Conservation (phyloP, 345 rosid genomes). For the Lumnitzera racemosa region DNA sequence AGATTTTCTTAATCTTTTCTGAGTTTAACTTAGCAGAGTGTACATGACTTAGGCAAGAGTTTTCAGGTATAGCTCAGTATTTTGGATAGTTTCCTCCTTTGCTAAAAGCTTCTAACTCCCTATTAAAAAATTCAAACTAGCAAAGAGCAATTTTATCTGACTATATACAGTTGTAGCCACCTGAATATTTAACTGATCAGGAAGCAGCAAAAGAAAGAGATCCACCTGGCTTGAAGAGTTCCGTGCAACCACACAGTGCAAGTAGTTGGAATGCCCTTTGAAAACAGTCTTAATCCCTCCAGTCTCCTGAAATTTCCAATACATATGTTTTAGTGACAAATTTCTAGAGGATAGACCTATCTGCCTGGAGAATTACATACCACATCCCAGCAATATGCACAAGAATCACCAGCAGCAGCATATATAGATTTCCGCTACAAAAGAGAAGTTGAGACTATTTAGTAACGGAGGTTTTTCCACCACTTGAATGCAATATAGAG, state of each 20-base stretch:
- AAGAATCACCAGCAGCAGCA: slow-evolving; percentile 91
- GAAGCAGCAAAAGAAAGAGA: slow-evolving; percentile 2
- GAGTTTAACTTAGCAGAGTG: too few relatives aligned
- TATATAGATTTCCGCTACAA: slow-evolving; percentile 63
- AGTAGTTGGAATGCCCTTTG: slow-evolving; percentile 83
- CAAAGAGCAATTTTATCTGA: background rate
- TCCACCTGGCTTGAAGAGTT: slow-evolving; percentile 64
- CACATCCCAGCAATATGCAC: slow-evolving; percentile 97
- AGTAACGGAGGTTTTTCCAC: background rate
- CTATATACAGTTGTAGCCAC: background rate
- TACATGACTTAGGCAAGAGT: too few relatives aligned
- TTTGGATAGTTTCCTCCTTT: too few relatives aligned
- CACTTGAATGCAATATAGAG: background rate
- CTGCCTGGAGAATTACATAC: slow-evolving; percentile 47
- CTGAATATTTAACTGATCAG: background rate
- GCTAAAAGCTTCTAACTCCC: too few relatives aligned
- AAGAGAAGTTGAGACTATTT: slow-evolving; percentile 14
- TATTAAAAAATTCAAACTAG: background rate
- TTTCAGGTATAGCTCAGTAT: too few relatives aligned
- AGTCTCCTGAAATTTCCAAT: slow-evolving; percentile 60
- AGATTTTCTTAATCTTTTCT: too few relatives aligned
- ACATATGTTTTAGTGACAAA: background rate
- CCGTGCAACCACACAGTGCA: slow-evolving; percentile 72
- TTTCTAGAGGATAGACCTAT: slow-evolving; percentile 4
- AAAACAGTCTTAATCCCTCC: slow-evolving; percentile 65